A percentile compares a stretch with the other conserved stretches of the same genome.
Evolutionary conservation across 768 basidiomycete genomes (phyloP).

Genomic region (Boletus edulis): DNA sequence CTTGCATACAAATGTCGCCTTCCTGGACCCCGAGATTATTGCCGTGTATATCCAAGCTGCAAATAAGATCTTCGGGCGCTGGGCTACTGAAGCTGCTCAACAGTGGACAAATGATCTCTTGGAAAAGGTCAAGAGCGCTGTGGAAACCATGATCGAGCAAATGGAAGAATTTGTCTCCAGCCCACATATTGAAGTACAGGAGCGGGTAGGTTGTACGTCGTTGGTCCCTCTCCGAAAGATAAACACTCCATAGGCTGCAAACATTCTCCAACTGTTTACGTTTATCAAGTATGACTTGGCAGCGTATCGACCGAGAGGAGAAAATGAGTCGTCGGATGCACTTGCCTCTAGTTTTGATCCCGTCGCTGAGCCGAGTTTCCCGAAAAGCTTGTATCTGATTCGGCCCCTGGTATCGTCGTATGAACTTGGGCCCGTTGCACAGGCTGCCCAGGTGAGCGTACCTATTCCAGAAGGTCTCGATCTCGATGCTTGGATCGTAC

Average conservation of each 20-base stretch:
- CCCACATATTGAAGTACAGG: constrained; percentile 85
- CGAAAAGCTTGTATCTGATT: constrained; percentile 87
- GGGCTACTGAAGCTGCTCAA: constrained; percentile 73
- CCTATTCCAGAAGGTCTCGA: constrained; percentile 82
- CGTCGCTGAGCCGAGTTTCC: constrained; percentile 52
- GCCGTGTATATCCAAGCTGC: constrained; percentile 81
- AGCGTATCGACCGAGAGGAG: constrained; percentile 45
- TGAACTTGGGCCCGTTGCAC: constrained; percentile 83
- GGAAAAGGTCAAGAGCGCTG: constrained; percentile 58
- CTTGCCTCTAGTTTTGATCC: constrained; percentile 39
- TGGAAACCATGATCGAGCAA: constrained; percentile 59
- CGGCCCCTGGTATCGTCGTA: constrained; percentile 73
- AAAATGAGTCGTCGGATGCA: constrained; percentile 35
- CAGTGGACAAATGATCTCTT: constrained; percentile 76
- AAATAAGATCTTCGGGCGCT: constrained; percentile 83
- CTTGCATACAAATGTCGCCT: constrained; percentile 55
- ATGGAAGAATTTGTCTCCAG: constrained; percentile 57
- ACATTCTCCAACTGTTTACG: constrained; percentile 68
- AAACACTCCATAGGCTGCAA: constrained; percentile 61
- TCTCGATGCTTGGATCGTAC: constrained; percentile 82
- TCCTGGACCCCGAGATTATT: constrained; percentile 60
- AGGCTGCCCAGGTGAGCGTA: constrained; percentile 77
- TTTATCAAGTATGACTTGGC: constrained; percentile 76
- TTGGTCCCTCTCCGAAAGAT: neutral
- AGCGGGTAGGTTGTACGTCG: constrained; percentile 59